Conservation (phyloP, 164 flowering plant species). For the Aristolochia fimbriata region DNA sequence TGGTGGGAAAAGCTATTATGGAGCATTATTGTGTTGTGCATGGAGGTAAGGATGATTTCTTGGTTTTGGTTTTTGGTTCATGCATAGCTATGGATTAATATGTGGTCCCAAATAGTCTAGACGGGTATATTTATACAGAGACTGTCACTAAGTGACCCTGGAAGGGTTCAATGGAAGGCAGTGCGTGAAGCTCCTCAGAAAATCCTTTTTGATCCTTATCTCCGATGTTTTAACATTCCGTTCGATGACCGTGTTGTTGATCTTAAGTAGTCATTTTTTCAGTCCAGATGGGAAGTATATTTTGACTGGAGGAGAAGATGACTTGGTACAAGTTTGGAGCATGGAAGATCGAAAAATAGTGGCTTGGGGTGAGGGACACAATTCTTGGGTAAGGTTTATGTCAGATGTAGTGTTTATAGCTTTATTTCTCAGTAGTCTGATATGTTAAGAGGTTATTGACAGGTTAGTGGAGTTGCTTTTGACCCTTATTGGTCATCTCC, state of each 20-base stretch:
- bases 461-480: slow-evolving; percentile 99
- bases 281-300: slow-evolving; percentile 91
- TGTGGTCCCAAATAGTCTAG: no score
- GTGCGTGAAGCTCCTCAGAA: no score
- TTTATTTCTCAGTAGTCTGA: slow-evolving; percentile 1
- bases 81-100: no score
- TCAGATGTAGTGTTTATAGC: background rate
- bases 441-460: slow-evolving; percentile 13
- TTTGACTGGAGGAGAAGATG: slow-evolving; percentile 97
- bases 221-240: no score
- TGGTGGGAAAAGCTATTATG: slow-evolving; percentile 96
- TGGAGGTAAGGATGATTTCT: slow-evolving; percentile 60
- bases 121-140: no score
- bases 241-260: no score
- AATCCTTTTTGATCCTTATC: no score
- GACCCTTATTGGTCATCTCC: slow-evolving; percentile 94
- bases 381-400: slow-evolving; percentile 72
- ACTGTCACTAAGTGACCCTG: no score
- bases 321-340: slow-evolving; percentile 95
- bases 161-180: no score
- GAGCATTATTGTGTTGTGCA: slow-evolving; percentile 90
- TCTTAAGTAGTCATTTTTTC: slow-evolving; percentile 3
- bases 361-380: slow-evolving; percentile 99
- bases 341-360: slow-evolving; percentile 95
- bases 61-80: background rate